These are phyloP conservation scores for Amylocarpus encephaloides DNA, from an alignment of 2,329 filamentous ascomycete genomes.

Conservation along the genomic window DNA sequence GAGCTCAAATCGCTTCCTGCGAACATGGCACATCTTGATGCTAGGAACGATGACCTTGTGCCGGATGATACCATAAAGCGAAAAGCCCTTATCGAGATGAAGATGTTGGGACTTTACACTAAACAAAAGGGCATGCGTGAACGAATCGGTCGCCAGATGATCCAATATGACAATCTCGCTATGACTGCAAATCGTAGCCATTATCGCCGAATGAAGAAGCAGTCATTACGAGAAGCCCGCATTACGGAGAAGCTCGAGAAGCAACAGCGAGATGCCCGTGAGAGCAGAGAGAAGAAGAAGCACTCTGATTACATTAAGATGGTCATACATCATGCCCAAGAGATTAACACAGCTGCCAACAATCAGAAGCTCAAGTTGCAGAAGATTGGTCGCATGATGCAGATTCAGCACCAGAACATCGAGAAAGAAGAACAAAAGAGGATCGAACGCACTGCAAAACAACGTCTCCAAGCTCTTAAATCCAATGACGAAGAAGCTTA, in stretches of 20 bases:
- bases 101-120: conserved; percentile 78
- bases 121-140: conserved; percentile 84
- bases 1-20: conserved; percentile 80
- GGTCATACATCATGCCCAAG: conserved; percentile 73
- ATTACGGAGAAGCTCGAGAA: conserved; percentile 99
- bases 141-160: conserved; percentile 84
- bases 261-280: conserved; percentile 92
- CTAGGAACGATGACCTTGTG: conserved; percentile 59
- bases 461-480: conserved; percentile 97
- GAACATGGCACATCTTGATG: conserved; percentile 83
- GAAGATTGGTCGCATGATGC: conserved; percentile 87
- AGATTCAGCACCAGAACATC: conserved; percentile 85
- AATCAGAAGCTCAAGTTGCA: conserved; percentile 68
- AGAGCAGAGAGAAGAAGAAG: conserved; percentile 96
- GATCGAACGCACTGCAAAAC: conserved; percentile 94
- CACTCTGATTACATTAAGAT: conserved; percentile 86
- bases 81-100: conserved; percentile 91
- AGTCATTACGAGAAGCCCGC: conserved; percentile 86
- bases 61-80: conserved; percentile 79
- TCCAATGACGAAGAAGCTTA: conserved; percentile 99
- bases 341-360: conserved; percentile 63
- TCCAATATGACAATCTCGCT: conserved; percentile 90
- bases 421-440: conserved; percentile 99
- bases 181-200: conserved; percentile 92
- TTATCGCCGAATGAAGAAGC: conserved; percentile 95